Base-by-base conservation (phyloP, 2,329 filamentous ascomycete genomes). In the Rutstroemia sp. region DNA sequence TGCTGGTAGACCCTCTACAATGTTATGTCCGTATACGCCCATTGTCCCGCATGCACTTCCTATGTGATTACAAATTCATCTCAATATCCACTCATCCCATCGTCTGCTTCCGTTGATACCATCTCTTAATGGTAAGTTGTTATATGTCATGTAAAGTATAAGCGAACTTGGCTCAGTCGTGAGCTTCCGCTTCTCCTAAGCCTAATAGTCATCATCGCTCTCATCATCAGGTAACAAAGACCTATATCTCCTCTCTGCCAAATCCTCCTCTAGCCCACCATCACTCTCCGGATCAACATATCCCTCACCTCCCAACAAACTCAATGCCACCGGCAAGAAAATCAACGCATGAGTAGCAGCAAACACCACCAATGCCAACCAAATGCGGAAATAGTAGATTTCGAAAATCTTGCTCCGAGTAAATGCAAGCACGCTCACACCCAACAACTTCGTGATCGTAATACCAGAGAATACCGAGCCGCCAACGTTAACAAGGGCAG, bases 351-450 rank as follows among this genome's bases (percentile, higher is more conserved):
- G 94, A 9, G 86, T 79, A 7, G 89, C 89, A 2, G 92, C 95
- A 71, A 96, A 92, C 9, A 95, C 71, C 10, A 99, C 92, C 54
- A 99, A 80, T 6, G 92, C 87, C 17, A 96, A 76, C 94, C 94
- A 99, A 45, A 99, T 88, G 45, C 94, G 82, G 79, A 99, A 99
- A 73, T 99, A 99, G 74, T 99, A 99, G 57, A 99, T 90, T 75
- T 99, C 95, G 67, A 99, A 99, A 68, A 99, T 99, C 81, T 97
- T 99, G 71, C 89, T 95, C 51, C 89, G 78, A 7, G 94, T 99
- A 68, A 96, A 99, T 0, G 94, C 94, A 19, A 99, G 77, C 38
- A 99, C 94, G 47, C 81, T 86, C 0, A 99, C 92, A 3, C 94
- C 94, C 2, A 99, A 76, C 1, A 99, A 79, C 73, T 99, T 99